Evolutionary conservation across 1,284 basidiomycete genomes (phyloP).

Genomic region (Apiotrichum akiyoshidainum): DNA sequence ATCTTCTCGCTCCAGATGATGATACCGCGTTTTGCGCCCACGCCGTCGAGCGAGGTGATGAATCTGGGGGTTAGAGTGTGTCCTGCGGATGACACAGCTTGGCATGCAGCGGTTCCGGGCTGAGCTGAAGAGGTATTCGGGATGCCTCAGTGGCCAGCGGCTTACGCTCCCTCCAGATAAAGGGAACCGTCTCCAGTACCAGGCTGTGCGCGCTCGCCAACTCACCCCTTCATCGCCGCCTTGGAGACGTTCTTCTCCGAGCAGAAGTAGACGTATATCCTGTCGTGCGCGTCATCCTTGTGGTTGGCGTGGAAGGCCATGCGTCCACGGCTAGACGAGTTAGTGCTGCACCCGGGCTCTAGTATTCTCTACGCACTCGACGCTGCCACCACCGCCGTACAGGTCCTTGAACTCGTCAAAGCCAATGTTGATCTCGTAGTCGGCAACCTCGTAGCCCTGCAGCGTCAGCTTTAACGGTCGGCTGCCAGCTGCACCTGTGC

Average conservation of each 20-base stretch:
- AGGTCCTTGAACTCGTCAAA: conserved; percentile 50
- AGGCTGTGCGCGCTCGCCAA: conserved; percentile 17
- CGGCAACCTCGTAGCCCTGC: conserved; percentile 49
- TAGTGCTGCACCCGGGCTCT: not conserved
- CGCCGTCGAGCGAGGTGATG: conserved; percentile 80
- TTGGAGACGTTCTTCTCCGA: conserved; percentile 89
- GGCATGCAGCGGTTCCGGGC: too few relatives aligned
- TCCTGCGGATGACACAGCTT: too few relatives aligned
- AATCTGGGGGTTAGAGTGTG: conserved; percentile 59
- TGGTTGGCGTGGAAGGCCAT: conserved; percentile 84
- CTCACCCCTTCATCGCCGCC: conserved; percentile 92
- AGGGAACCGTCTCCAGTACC: conserved; percentile 3
- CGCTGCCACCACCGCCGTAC: conserved; percentile 40
- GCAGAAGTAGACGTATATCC: conserved; percentile 92
- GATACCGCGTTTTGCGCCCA: conserved; percentile 83
- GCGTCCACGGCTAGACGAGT: conserved; percentile 65
- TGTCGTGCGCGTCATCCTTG: conserved; percentile 64
- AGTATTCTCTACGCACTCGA: conserved; percentile 33
- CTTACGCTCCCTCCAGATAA: too few relatives aligned
- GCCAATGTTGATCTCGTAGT: conserved; percentile 51
- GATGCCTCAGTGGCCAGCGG: too few relatives aligned
- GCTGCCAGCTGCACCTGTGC: too few relatives aligned
- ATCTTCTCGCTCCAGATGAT: conserved; percentile 95
- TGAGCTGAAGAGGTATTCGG: too few relatives aligned
- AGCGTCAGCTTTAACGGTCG: not conserved